phyloP scores from a whole-genome alignment of 2,329 filamentous ascomycete species.

The Ophiognomonia clavigignenti-juglandacearum region DNA sequence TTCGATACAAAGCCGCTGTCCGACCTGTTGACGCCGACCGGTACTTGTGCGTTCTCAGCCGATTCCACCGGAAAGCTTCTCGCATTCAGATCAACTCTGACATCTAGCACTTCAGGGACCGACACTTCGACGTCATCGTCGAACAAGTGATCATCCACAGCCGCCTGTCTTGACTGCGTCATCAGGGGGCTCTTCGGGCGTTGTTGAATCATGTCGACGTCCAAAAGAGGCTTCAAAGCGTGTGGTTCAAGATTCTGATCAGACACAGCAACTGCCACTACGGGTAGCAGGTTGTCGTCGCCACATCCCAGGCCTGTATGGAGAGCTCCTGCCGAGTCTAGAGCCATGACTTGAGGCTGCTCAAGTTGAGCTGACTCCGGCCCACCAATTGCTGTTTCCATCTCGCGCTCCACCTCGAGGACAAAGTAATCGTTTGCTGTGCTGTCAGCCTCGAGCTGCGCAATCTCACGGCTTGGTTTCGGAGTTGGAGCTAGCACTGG shows the following conservation, averaged over 20 bases:
- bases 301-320: neutral
- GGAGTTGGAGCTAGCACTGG: constrained; percentile 40
- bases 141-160: constrained; percentile 44
- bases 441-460: neutral
- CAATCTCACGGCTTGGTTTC: neutral
- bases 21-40: constrained; percentile 27
- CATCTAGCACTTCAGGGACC: constrained; percentile 32
- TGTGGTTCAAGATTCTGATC: constrained; percentile 3
- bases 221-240: constrained; percentile 25
- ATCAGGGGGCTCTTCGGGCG: constrained; percentile 28
- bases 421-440: constrained; percentile 6
- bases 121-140: constrained; percentile 33
- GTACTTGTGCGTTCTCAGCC: constrained; percentile 16
- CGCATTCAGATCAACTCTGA: constrained; percentile 39
- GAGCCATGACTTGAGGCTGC: neutral
- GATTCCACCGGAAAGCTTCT: constrained; percentile 29
- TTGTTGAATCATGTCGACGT: constrained; percentile 29
- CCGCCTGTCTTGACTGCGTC: constrained; percentile 43
- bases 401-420: neutral
- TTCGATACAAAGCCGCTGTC: constrained; percentile 49
- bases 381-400: neutral
- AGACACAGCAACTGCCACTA: constrained; percentile 2
- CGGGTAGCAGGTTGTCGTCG: neutral
- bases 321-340: neutral
- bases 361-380: neutral